These are phyloP conservation scores for Pseudoneurospora amorphoporcata DNA, from an alignment of 495 filamentous ascomycete genomes.

Conservation along the genomic window DNA sequence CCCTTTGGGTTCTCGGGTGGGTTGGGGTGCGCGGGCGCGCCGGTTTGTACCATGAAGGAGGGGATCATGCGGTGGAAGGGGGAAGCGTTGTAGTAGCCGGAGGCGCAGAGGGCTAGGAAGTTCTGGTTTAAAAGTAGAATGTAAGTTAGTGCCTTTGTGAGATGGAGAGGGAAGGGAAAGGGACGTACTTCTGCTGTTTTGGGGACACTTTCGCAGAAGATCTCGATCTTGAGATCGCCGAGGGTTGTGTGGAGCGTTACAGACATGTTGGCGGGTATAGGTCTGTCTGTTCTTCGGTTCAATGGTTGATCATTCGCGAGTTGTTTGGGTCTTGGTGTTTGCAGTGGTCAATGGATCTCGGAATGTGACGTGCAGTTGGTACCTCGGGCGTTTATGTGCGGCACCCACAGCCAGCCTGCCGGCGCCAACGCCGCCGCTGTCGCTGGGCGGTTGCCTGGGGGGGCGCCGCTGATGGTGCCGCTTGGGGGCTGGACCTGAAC, in stretches of 20 bases:
- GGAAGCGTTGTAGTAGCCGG: slow-evolving; percentile 71
- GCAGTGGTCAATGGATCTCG: not conserved
- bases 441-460: not conserved
- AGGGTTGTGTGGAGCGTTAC: slow-evolving; percentile 77
- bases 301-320: not conserved
- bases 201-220: slow-evolving; percentile 91
- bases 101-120: slow-evolving; percentile 92
- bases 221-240: slow-evolving; percentile 88
- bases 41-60: slow-evolving; percentile 86
- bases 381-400: not conserved
- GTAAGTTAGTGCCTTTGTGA: not conserved
- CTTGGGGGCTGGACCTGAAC: not conserved
- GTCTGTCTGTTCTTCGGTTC: not conserved
- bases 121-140: slow-evolving; percentile 49
- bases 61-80: slow-evolving; percentile 90
- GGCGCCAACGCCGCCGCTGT: not conserved
- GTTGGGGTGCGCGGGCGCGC: slow-evolving; percentile 57
- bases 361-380: not conserved
- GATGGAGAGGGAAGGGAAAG: slow-evolving; percentile 49
- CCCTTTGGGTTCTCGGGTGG: slow-evolving; percentile 57
- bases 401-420: not conserved
- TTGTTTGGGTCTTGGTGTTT: not conserved
- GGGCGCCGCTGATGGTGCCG: not conserved
- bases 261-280: slow-evolving; percentile 34
- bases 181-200: slow-evolving; percentile 64